These are phyloP conservation scores for Antarctomyces pellizariae DNA, from an alignment of 495 filamentous ascomycete genomes.

Conservation along the genomic window DNA sequence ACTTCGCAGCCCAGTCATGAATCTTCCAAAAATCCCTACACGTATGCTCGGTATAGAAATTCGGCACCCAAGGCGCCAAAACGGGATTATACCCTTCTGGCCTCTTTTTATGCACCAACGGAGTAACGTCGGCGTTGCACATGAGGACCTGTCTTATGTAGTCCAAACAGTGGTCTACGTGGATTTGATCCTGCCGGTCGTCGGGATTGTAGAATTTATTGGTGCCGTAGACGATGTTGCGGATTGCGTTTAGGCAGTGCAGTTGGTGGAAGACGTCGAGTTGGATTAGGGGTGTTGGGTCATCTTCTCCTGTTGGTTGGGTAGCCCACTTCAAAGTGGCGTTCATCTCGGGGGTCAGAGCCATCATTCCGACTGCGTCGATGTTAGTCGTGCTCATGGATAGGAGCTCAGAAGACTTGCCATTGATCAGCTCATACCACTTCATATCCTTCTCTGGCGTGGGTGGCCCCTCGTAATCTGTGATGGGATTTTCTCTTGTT, in stretches of 20 bases:
- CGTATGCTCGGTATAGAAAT: conserved; percentile 3
- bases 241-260: conserved; percentile 27
- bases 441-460: conserved; percentile 4
- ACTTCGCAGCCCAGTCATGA: conserved; percentile 11
- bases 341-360: conserved; percentile 1
- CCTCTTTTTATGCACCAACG: no score
- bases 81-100: no score
- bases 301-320: background rate
- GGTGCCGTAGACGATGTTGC: conserved; percentile 20
- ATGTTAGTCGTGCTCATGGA: background rate
- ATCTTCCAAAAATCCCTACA: conserved; percentile 10
- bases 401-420: background rate
- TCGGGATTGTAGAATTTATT: background rate
- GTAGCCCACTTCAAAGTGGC: background rate
- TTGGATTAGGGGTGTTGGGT: conserved; percentile 13
- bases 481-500: background rate
- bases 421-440: conserved; percentile 1
- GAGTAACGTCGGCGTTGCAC: conserved; percentile 9
- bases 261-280: conserved; percentile 34
- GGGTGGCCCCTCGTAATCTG: conserved; percentile 5
- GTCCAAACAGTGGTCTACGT: conserved; percentile 11
- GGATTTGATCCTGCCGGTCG: conserved; percentile 1
- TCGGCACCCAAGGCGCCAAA: conserved; percentile 5
- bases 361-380: background rate
- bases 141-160: conserved; percentile 11